Conservation (phyloP, 2,329 filamentous ascomycete genomes). For the Colletotrichum eleusines region DNA sequence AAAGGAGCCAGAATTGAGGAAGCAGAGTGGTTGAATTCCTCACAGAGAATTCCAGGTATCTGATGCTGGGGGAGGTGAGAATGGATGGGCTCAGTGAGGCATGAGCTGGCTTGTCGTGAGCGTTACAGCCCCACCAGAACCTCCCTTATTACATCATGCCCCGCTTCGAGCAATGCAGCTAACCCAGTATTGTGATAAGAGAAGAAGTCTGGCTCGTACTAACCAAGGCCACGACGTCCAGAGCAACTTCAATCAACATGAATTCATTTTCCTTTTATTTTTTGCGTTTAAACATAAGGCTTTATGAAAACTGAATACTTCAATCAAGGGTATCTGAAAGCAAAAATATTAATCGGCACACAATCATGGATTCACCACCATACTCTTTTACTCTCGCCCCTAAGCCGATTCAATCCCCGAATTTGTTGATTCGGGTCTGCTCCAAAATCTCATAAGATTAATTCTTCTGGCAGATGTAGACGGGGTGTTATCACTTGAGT, state of each 20-base stretch:
- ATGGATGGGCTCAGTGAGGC: slow-evolving; percentile 17
- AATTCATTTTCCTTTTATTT: no score
- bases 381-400: slow-evolving; percentile 2
- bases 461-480: neutral
- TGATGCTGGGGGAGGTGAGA: slow-evolving; percentile 1
- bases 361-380: neutral
- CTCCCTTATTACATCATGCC: slow-evolving; percentile 42
- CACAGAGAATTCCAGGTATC: neutral
- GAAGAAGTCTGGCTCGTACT: slow-evolving; percentile 3
- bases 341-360: neutral
- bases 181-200: slow-evolving; percentile 25
- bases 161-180: slow-evolving; percentile 34
- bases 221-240: neutral
- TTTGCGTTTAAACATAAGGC: neutral
- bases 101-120: slow-evolving; percentile 24
- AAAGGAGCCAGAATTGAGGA: neutral
- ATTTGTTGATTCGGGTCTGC: slow-evolving; percentile 23
- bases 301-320: no score
- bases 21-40: no score
- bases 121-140: slow-evolving; percentile 28
- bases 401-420: slow-evolving; percentile 16
- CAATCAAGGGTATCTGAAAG: slow-evolving; percentile 11
- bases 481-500: slow-evolving; percentile 19
- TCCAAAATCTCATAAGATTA: slow-evolving; percentile 23
- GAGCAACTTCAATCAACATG: neutral